Evolutionary conservation across 495 filamentous ascomycete species (phyloP).

Genomic region (Aspergillus conjunctus): DNA sequence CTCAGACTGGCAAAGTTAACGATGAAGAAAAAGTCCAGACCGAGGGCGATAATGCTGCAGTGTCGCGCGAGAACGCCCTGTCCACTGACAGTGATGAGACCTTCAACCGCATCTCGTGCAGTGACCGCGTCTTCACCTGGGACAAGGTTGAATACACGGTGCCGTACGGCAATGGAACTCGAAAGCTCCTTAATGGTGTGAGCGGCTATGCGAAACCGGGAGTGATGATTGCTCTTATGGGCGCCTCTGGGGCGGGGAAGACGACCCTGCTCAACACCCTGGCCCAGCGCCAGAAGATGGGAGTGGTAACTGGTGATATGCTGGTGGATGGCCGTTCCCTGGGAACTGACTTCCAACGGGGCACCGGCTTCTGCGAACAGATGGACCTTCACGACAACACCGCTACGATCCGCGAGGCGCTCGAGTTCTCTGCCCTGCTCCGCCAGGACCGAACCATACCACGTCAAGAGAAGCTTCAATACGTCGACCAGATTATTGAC

Average conservation of each 20-base stretch:
- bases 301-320: conserved; percentile 72
- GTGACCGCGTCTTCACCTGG: conserved; percentile 76
- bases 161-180: conserved; percentile 68
- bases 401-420: conserved; percentile 65
- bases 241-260: conserved; percentile 83
- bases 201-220: conserved; percentile 81
- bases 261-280: conserved; percentile 75
- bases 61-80: conserved; percentile 47
- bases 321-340: conserved; percentile 75
- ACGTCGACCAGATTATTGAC: conserved; percentile 63
- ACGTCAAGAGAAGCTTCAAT: conserved; percentile 57
- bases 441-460: conserved; percentile 57
- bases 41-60: conserved; percentile 40
- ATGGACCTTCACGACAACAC: conserved; percentile 79
- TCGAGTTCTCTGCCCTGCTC: conserved; percentile 67
- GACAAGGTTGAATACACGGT: conserved; percentile 71
- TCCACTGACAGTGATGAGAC: conserved; percentile 42
- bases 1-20: conserved; percentile 40
- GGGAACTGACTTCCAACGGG: conserved; percentile 71
- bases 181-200: conserved; percentile 70
- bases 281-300: conserved; percentile 73
- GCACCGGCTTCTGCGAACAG: conserved; percentile 85
- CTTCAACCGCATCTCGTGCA: conserved; percentile 59
- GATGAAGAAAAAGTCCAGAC: conserved; percentile 50
- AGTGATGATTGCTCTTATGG: conserved; percentile 78